phyloP scores from a whole-genome alignment of 2,329 filamentous ascomycete genomes.

The Neofusicoccum laricinum region DNA sequence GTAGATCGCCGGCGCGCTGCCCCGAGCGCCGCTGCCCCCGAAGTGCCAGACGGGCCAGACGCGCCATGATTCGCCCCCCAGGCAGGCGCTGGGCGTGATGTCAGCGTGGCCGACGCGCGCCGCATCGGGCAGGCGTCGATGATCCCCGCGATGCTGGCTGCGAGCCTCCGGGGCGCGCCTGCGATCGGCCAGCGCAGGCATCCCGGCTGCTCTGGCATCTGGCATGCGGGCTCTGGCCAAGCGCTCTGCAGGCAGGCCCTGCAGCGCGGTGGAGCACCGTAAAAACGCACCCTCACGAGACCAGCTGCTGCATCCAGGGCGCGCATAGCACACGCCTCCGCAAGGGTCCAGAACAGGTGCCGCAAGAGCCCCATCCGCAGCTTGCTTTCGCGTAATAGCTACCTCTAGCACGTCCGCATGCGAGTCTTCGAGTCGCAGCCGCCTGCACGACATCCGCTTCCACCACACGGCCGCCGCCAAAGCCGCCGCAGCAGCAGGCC shows the following conservation, averaged over 20 bases:
- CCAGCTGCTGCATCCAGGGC: conserved; percentile 2
- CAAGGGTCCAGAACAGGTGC: not conserved
- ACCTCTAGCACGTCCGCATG: not conserved
- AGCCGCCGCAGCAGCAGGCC: not conserved
- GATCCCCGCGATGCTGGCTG: not conserved
- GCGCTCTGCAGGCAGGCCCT: not conserved
- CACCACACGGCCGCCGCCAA: not conserved
- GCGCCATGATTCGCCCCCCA: not conserved
- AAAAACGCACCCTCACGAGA: conserved; percentile 1
- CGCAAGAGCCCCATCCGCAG: conserved; percentile 2
- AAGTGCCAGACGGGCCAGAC: not conserved
- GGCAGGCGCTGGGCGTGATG: not conserved
- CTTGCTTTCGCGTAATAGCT: conserved; percentile 10
- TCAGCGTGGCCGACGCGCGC: not conserved
- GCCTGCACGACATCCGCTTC: conserved; percentile 8
- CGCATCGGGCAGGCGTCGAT: conserved; percentile 4
- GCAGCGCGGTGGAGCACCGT: conserved; percentile 1
- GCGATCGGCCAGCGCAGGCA: not conserved
- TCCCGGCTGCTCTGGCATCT: too few species aligned
- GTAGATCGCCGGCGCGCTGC: not conserved
- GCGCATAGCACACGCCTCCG: not conserved
- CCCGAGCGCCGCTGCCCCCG: not conserved
- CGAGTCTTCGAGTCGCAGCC: conserved; percentile 8
- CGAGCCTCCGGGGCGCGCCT: not conserved
- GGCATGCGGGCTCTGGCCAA: too few species aligned